Base-by-base conservation (phyloP, 805 yeast species). In the Kluyveromyces siamensis region DNA sequence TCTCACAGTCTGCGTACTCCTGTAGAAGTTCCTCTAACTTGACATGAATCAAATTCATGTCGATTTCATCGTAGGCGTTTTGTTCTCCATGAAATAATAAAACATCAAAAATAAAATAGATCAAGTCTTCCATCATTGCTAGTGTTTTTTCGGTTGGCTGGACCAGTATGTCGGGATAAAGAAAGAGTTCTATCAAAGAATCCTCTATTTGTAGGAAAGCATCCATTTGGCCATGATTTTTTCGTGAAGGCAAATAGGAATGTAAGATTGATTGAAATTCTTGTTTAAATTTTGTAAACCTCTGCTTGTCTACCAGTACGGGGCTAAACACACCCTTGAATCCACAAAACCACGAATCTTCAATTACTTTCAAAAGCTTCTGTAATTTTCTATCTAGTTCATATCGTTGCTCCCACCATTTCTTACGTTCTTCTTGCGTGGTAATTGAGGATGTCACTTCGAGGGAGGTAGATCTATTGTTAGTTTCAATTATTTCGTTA, bases 381-480 rank as follows among this genome's bases (percentile, higher is more conserved):
- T 73, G 62, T 46, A 91, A 59, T 43, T 74, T 64, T 9, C 69
- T 61, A 62, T 91, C 96, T 16, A 89, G 67, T 0, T 63, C 66
- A 48, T 77, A 78, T 44, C 97, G 69, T 27, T 69, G 68, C 39
- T 73, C 72, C 96, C 97, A 93, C 96, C 97, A 91, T 8, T 68
- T 53, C 42, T 73, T 74, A 45, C 88, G 72, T 30, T 81, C 84
- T 40, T 80, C 83, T 41, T 75, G 72, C 0, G 87, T 73, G 3
- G 60, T 69, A 1, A 85, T 77, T 1, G 57, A 59, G 0, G 77
- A 69, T 0, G 88, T 81, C 1, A 76, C 72, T 35, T 74, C 77
- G 0, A 65, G 50, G 18, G 76, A 73, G 0, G 91, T 83, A 0
- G 87, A 77, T 3, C 62, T 55, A 53, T 86, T 80, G 60, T 91